These are phyloP conservation scores for Amanita polypyramis DNA, from an alignment of 768 basidiomycete species.

Conservation along the genomic window DNA sequence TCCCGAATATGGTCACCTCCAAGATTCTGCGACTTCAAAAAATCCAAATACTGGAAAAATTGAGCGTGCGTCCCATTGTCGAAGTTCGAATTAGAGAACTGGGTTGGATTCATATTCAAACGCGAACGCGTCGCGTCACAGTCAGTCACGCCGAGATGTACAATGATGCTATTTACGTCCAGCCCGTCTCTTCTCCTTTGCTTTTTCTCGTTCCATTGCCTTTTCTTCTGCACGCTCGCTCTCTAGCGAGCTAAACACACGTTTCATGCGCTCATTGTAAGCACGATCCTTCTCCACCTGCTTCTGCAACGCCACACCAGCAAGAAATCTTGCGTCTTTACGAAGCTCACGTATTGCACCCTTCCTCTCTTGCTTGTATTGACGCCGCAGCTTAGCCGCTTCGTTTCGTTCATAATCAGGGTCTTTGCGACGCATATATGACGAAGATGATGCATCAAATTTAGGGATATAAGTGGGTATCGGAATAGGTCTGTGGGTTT, in stretches of 20 bases:
- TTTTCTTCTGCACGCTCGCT: slow-evolving; percentile 94
- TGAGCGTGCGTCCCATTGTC: slow-evolving; percentile 19
- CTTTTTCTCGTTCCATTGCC: slow-evolving; percentile 77
- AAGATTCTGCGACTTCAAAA: slow-evolving; percentile 26
- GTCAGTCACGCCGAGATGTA: background rate
- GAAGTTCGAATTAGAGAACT: slow-evolving; percentile 9
- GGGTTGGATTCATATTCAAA: slow-evolving; percentile 16
- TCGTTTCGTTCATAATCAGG: slow-evolving; percentile 90
- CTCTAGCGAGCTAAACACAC: slow-evolving; percentile 66
- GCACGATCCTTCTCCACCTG: slow-evolving; percentile 74
- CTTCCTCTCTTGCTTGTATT: slow-evolving; percentile 93
- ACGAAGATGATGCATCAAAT: slow-evolving; percentile 72
- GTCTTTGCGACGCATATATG: slow-evolving; percentile 71
- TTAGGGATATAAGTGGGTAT: slow-evolving; percentile 91
- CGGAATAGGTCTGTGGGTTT: slow-evolving; percentile 93
- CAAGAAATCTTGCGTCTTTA: slow-evolving; percentile 92
- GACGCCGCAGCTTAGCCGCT: slow-evolving; percentile 70
- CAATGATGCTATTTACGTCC: slow-evolving; percentile 49
- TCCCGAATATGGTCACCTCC: slow-evolving; percentile 19
- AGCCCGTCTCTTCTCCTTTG: slow-evolving; percentile 63
- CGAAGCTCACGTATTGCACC: slow-evolving; percentile 94
- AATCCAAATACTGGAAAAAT: slow-evolving; percentile 32
- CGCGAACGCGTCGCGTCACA: background rate
- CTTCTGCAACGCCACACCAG: slow-evolving; percentile 75
- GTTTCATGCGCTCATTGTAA: slow-evolving; percentile 79